phyloP scores from a whole-genome alignment of 176 grass and related monocot genomes.

The Oryza nivara region DNA sequence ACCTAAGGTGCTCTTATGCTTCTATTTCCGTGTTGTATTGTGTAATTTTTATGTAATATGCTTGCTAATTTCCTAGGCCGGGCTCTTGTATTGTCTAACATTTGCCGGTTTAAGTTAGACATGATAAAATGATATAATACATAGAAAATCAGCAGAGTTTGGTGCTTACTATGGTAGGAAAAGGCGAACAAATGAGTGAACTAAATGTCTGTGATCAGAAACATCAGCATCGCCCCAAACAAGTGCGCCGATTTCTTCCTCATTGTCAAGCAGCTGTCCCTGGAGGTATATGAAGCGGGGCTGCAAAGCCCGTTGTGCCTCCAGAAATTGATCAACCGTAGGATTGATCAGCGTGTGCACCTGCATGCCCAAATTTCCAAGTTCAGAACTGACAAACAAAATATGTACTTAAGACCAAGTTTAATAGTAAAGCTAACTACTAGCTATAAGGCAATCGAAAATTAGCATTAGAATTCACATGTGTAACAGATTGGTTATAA shows the following conservation, averaged over 20 bases:
- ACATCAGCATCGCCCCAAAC: conserved; percentile 56
- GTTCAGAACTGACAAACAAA: conserved; percentile 5
- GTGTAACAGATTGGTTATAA: too few species aligned
- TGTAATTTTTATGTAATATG: too few species aligned
- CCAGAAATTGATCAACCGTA: conserved; percentile 53
- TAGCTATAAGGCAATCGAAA: too few species aligned
- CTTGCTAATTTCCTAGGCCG: too few species aligned
- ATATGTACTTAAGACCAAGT: too few species aligned
- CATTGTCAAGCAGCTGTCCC: conserved; percentile 63
- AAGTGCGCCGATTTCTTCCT: conserved; percentile 68
- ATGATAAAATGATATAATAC: background rate
- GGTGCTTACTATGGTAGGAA: conserved; percentile 67
- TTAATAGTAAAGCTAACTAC: too few species aligned
- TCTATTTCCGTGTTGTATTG: background rate
- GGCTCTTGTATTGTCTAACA: too few species aligned
- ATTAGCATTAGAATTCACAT: too few species aligned
- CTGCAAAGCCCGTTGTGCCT: conserved; percentile 47
- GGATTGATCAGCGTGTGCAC: conserved; percentile 73
- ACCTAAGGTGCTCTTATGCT: background rate
- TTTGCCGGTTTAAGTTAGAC: conserved; percentile 18
- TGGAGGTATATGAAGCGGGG: conserved; percentile 65
- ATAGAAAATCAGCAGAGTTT: background rate
- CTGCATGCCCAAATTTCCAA: conserved; percentile 36
- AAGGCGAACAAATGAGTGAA: conserved; percentile 52
- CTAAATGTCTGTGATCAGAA: conserved; percentile 48